phyloP scores from a whole-genome alignment of 129 eudicot species.

The Glebionis coronaria region DNA sequence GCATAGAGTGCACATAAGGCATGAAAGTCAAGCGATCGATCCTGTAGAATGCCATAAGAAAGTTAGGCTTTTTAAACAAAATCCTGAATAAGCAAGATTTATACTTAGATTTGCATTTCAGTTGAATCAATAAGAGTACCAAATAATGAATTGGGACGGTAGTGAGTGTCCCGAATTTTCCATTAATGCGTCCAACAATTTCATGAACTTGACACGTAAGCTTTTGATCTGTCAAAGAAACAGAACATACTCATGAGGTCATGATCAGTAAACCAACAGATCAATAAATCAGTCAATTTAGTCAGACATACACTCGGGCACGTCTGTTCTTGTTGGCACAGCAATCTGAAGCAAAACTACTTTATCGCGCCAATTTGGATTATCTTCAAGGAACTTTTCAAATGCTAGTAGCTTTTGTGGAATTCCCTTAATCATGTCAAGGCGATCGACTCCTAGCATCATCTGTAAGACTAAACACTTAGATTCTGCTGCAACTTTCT shows the following conservation, averaged over 20 bases:
- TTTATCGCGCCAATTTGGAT: conserved; percentile 73
- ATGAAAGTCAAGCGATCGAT: conserved; percentile 71
- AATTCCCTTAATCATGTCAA: conserved; percentile 92
- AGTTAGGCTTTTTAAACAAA: neutral
- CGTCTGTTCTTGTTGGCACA: conserved; percentile 80
- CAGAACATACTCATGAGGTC: neutral
- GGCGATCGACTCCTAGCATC: conserved; percentile 90
- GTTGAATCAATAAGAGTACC: conserved; percentile 29
- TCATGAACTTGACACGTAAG: conserved; percentile 93
- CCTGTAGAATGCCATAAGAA: conserved; percentile 40
- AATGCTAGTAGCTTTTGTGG: conserved; percentile 91
- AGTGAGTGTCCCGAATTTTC: conserved; percentile 85
- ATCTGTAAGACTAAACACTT: conserved; percentile 37
- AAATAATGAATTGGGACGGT: conserved; percentile 87
- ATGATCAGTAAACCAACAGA: neutral
- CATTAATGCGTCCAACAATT: conserved; percentile 93
- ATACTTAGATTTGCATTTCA: neutral
- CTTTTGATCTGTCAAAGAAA: conserved; percentile 68
- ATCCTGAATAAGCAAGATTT: too few species aligned
- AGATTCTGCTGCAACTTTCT: neutral
- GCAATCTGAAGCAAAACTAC: conserved; percentile 89
- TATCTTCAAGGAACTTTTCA: conserved; percentile 89
- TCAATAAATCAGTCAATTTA: conserved; percentile 1
- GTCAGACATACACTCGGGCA: conserved; percentile 70
- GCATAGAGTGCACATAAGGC: conserved; percentile 83